These are phyloP conservation scores for Pseudopyrenochaeta lycopersici DNA, from an alignment of 2,329 filamentous ascomycete genomes.

Conservation along the genomic window DNA sequence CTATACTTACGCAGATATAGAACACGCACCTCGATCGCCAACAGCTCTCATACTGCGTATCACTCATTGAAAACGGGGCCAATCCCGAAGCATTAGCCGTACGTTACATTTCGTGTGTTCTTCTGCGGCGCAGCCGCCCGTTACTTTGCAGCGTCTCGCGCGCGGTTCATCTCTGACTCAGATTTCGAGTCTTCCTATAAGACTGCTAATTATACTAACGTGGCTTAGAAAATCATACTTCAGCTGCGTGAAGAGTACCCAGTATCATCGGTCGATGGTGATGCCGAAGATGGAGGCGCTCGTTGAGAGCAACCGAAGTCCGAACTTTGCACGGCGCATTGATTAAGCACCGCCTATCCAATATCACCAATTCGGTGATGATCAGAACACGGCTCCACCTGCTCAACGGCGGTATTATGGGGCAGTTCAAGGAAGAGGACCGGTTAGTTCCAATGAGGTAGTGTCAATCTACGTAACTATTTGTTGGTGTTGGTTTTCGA, in stretches of 20 bases:
- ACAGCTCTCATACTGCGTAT: conserved; percentile 93
- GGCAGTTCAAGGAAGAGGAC: not conserved
- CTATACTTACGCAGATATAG: conserved; percentile 57
- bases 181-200: not conserved
- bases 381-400: not conserved
- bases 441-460: not conserved
- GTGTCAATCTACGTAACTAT: not conserved
- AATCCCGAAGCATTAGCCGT: conserved; percentile 95
- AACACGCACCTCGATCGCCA: conserved; percentile 93
- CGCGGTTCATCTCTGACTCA: conserved; percentile 9
- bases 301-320: conserved; percentile 24
- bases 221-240: conserved; percentile 56
- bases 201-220: conserved; percentile 14
- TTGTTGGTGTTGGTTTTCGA: not conserved
- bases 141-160: conserved; percentile 13
- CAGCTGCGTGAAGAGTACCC: conserved; percentile 56
- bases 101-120: conserved; percentile 52
- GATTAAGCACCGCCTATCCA: not conserved
- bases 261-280: conserved; percentile 37
- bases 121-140: conserved; percentile 13
- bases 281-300: conserved; percentile 33
- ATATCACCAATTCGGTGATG: not conserved
- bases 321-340: conserved; percentile 17
- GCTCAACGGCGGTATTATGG: not conserved
- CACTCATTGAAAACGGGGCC: conserved; percentile 95